phyloP scores from a whole-genome alignment of 1,284 basidiomycete genomes.

The Irpex sp. region DNA sequence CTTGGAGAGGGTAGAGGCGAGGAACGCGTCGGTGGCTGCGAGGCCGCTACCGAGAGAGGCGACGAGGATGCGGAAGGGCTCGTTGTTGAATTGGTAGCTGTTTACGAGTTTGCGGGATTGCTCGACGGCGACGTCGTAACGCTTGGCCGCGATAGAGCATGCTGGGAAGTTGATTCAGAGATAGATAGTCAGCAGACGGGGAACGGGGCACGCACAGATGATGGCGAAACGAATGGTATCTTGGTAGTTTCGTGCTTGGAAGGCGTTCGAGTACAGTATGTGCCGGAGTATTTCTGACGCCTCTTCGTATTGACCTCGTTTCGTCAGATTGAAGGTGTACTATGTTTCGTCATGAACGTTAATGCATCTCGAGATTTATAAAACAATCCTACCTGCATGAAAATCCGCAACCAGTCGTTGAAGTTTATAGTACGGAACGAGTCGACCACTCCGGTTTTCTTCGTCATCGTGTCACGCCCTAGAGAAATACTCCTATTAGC shows the following conservation, averaged over 20 bases:
- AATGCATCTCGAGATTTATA: background rate
- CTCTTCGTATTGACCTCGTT: conserved; percentile 58
- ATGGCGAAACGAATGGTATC: conserved; percentile 70
- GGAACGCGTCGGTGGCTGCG: conserved; percentile 69
- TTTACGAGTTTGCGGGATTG: conserved; percentile 72
- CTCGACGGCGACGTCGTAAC: conserved; percentile 61
- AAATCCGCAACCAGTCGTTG: conserved; percentile 82
- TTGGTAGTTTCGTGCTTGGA: conserved; percentile 62
- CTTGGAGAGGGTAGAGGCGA: conserved; percentile 75
- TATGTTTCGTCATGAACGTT: conserved; percentile 28
- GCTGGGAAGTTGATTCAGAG: conserved; percentile 34
- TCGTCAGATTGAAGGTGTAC: conserved; percentile 84
- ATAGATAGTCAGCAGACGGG: background rate
- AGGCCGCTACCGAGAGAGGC: conserved; percentile 69
- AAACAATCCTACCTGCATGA: conserved; percentile 68
- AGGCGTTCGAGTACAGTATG: conserved; percentile 74
- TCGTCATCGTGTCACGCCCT: conserved; percentile 29
- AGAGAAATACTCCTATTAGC: background rate
- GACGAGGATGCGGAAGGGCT: conserved; percentile 72
- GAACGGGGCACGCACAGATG: conserved; percentile 49
- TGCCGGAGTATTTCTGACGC: conserved; percentile 83
- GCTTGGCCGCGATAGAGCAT: conserved; percentile 59
- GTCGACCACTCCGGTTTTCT: conserved; percentile 38
- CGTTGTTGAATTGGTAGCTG: conserved; percentile 76
- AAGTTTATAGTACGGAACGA: conserved; percentile 83